These are phyloP conservation scores for Coemansia sp. DNA, from an alignment of 192 early-diverging fungal species.

Conservation along the genomic window DNA sequence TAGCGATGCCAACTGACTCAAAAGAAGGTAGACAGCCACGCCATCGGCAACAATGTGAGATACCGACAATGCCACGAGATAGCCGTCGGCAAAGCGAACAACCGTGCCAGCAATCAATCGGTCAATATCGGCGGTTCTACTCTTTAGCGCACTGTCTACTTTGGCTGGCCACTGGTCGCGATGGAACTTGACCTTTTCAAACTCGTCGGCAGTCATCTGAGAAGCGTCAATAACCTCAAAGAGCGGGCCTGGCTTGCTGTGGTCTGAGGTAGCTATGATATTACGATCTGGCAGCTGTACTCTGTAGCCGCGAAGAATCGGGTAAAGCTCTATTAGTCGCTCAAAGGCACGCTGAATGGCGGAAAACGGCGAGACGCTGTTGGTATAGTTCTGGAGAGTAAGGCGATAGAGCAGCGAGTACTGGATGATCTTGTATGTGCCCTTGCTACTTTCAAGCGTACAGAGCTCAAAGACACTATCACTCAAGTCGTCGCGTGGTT, in stretches of 20 bases:
- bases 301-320: neutral
- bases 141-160: neutral
- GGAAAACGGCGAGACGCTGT: neutral
- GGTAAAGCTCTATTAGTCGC: neutral
- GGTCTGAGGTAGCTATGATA: neutral
- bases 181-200: neutral
- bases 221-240: neutral
- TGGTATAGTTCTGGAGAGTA: no score
- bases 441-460: neutral
- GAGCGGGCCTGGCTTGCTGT: neutral
- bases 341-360: neutral
- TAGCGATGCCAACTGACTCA: slow-evolving; percentile 3
- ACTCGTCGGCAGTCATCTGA: neutral
- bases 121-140: neutral
- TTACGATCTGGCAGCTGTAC: neutral
- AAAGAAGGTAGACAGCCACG: neutral
- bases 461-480: slow-evolving; percentile 3
- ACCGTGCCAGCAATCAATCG: neutral
- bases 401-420: neutral
- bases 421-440: neutral
- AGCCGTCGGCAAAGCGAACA: neutral
- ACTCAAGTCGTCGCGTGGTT: neutral
- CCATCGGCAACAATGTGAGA: slow-evolving; percentile 1
- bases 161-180: neutral
- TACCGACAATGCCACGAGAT: neutral